Conservation (phyloP, 2,329 filamentous ascomycete genomes). For the Botrytis aclada region DNA sequence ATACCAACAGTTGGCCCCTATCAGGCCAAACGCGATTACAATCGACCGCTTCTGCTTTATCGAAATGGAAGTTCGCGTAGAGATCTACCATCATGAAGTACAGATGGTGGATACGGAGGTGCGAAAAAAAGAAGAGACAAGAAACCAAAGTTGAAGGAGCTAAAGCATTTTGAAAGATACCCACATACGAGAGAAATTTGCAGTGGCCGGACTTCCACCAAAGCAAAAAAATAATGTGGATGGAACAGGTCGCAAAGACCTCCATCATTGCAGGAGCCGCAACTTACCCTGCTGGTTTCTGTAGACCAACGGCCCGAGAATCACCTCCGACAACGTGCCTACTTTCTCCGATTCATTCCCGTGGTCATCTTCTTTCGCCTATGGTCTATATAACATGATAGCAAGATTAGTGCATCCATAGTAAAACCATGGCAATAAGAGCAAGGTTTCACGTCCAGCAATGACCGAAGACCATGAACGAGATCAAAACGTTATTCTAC, state of each 20-base stretch:
- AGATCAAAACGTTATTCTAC: not conserved
- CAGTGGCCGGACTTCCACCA: not conserved
- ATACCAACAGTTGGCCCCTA: not conserved
- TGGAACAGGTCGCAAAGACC: not conserved
- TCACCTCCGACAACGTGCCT: too few relatives aligned
- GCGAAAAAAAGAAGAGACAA: not conserved
- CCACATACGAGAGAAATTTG: not conserved
- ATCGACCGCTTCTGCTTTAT: not conserved
- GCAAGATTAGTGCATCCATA: too few relatives aligned
- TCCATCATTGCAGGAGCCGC: too few relatives aligned
- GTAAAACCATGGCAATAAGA: accelerated
- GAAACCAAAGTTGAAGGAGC: not conserved
- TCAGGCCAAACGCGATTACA: accelerated
- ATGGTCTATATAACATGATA: not conserved
- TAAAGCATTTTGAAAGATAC: not conserved
- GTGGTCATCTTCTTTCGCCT: not conserved
- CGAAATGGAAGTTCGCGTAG: not conserved
- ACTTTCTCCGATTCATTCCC: not conserved
- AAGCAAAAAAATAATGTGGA: too few relatives aligned
- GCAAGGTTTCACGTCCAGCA: too few relatives aligned
- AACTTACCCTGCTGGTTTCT: too few relatives aligned
- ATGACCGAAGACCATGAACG: not conserved
- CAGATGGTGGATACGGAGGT: not conserved
- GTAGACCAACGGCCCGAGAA: not conserved
- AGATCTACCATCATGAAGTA: not conserved